These are phyloP conservation scores for Lolium rigidum DNA, from an alignment of 176 grass and related monocot species.

Conservation along the genomic window DNA sequence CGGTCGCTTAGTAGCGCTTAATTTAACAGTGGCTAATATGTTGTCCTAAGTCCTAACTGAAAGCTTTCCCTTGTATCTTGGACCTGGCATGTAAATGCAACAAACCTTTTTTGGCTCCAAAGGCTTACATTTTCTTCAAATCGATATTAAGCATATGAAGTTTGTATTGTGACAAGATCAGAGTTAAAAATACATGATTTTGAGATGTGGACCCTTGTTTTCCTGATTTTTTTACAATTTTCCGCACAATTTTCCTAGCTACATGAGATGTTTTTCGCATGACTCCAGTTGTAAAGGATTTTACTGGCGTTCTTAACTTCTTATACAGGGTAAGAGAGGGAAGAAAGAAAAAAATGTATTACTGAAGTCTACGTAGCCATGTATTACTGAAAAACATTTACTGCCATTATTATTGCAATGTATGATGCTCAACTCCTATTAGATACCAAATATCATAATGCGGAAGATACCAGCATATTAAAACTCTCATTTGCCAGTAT, in stretches of 20 bases:
- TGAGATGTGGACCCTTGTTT: background rate
- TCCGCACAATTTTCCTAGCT: background rate
- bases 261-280: background rate
- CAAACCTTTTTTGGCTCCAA: conserved; percentile 3
- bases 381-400: background rate
- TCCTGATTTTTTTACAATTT: background rate
- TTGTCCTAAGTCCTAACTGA: background rate
- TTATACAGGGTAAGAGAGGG: background rate
- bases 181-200: conserved; percentile 2
- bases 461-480: no score
- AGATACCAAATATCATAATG: no score
- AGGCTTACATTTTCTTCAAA: background rate
- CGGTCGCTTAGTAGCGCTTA: no score
- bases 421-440: no score
- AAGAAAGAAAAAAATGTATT: background rate
- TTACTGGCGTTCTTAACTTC: background rate
- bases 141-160: background rate
- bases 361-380: background rate
- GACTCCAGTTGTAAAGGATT: background rate
- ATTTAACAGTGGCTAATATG: no score
- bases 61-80: conserved; percentile 7
- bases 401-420: no score
- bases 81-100: background rate
- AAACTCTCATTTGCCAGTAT: background rate
- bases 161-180: conserved; percentile 10